Base-by-base conservation (phyloP, 2,329 filamentous ascomycete species). In the Colletotrichum orchidophilum region DNA sequence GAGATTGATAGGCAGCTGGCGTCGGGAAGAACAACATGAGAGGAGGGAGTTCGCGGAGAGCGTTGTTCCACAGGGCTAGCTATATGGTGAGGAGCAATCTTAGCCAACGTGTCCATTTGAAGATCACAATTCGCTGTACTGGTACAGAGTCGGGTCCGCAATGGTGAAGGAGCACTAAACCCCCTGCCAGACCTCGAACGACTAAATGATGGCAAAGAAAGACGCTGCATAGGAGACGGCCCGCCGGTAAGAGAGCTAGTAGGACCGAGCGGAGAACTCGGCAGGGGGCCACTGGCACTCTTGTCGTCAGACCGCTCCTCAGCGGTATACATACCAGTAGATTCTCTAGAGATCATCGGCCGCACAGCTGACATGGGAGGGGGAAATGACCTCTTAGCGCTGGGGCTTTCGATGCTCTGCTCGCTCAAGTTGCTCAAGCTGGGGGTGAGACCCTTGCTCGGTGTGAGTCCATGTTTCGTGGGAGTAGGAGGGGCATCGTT, bases 401-500 rank as follows among this genome's bases (percentile, higher is more conserved):
- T 87, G 5, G 86, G 86, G 71, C 84, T 86, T 62, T 87, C 85
- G 13, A 83, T 76, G 70, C 81, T 81, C 27, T 80, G 73, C 50
- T 81, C 81, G 57, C 78, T 81, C 46, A 83, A 75, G 53, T 81
- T 79, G 72, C 77, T 80, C 65, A 82, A 75, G 73, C 81, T 87
- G 76, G 81, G 83, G 50, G 80, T 83, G 66, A 82, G 82, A 70
- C 78, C 83, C 74, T 46, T 46, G 73, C 81, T 87, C 76, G 81
- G 83, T 52, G 80, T 83, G 66, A 82, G 82, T 71, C 78, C 83
- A 74, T 90, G 90, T 81, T 97, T 98, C 0, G 96, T 98, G 1
- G 96, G 96, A 1, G 96, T 99, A 1, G 96, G 95, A n/a, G 96
- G 95, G 68, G 96, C 85, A 60, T 97, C 95, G 49, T 83, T 61